phyloP scores from a whole-genome alignment of 2,329 filamentous ascomycete species.

The Venturia aucupariae region DNA sequence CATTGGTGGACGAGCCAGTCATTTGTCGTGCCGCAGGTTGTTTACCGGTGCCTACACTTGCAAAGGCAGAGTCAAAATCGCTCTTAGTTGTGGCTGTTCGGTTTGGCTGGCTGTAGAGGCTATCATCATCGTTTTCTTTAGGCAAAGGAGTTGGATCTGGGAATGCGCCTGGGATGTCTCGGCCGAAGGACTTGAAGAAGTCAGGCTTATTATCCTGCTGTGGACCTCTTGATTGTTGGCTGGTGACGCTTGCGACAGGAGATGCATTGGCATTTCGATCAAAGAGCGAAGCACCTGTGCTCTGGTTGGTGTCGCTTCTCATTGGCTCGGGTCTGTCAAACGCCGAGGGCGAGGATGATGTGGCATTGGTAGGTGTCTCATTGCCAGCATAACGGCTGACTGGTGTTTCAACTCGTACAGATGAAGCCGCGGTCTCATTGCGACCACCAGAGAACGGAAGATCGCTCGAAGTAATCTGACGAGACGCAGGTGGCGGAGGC shows the following conservation, averaged over 20 bases:
- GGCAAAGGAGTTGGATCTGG: conserved; percentile 35
- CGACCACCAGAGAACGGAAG: conserved; percentile 54
- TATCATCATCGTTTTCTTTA: conserved; percentile 39
- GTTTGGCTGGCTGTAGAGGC: conserved; percentile 36
- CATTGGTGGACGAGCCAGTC: conserved; percentile 24
- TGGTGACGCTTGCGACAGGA: conserved; percentile 31
- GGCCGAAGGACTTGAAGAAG: conserved; percentile 30
- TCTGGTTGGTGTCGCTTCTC: conserved; percentile 28
- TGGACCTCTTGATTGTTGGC: conserved; percentile 24
- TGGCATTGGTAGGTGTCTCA: conserved; percentile 36
- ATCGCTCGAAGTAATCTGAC: conserved; percentile 69
- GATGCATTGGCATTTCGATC: conserved; percentile 31
- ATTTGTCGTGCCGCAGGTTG: conserved; percentile 38
- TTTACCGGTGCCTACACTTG: conserved; percentile 53
- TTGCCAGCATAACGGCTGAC: conserved; percentile 50
- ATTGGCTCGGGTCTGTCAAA: conserved; percentile 28
- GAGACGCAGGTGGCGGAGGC: conserved; percentile 60
- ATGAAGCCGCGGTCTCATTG: conserved; percentile 63
- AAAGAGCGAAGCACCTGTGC: conserved; percentile 26
- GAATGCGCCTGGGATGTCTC: conserved; percentile 37
- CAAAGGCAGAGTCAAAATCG: conserved; percentile 80
- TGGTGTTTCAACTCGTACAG: conserved; percentile 67
- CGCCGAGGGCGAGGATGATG: conserved; percentile 36
- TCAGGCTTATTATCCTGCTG: conserved; percentile 28
- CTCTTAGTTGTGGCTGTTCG: conserved; percentile 48